These are phyloP conservation scores for Chytriomyces sp. DNA, from an alignment of 192 early-diverging fungal genomes.

Conservation along the genomic window DNA sequence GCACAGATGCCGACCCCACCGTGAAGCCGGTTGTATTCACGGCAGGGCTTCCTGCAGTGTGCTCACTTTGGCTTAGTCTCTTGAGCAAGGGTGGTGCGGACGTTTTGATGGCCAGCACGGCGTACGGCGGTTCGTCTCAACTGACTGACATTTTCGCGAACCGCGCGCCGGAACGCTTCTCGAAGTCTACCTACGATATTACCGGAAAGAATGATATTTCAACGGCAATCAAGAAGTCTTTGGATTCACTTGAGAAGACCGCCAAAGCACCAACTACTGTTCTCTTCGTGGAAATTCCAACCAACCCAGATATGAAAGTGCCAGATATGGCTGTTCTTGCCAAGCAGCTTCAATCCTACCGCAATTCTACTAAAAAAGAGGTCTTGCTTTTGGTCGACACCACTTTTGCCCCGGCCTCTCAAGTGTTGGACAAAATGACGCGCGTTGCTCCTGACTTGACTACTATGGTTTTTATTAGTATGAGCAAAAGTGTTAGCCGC, in stretches of 20 bases:
- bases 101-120: not conserved
- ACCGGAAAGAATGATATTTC: slow-evolving; percentile 2
- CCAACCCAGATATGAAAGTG: slow-evolving; percentile 5
- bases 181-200: slow-evolving; percentile 1
- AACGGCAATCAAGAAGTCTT: not conserved
- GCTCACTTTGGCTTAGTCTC: not conserved
- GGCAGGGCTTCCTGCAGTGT: not conserved
- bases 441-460: not conserved
- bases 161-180: not conserved
- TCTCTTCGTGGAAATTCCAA: slow-evolving; percentile 5
- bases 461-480: not conserved
- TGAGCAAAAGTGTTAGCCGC: not conserved
- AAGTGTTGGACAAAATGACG: not conserved
- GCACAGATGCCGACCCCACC: not conserved
- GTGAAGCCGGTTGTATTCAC: not conserved
- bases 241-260: not conserved
- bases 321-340: not conserved
- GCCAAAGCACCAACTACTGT: slow-evolving; percentile 1
- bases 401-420: slow-evolving; percentile 1
- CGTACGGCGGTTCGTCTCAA: not conserved
- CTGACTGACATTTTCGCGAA: not conserved
- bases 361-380: not conserved
- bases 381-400: not conserved
- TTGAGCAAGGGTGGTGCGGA: not conserved
- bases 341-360: not conserved